Evolutionary conservation across 768 basidiomycete genomes (phyloP), one percentile per base, ranked within the genome.

Genomic region (Pleurotus tuber-regium): DNA sequence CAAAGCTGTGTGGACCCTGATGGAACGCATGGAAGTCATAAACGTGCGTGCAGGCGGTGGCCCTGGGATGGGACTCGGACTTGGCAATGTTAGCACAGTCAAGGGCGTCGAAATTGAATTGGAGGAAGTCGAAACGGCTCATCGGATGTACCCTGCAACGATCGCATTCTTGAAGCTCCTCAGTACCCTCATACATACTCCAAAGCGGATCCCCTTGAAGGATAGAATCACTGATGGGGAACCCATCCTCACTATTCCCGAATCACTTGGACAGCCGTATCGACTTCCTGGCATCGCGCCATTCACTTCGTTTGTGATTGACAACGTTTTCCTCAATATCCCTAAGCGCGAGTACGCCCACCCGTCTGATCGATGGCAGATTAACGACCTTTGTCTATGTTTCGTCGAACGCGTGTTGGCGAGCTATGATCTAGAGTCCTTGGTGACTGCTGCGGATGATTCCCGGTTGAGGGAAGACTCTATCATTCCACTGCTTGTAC

Each of bases 61-160:
- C 0, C 65, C 70, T 18, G 70, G 76, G 3, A 70, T 73, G 11
- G 72, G 75, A 12, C 60, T 71, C 21, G 66, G 75, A 36, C 61
- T 46, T 8, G 50, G 48, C 19, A 31, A 31, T 11, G 21, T 86
- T 5, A 73, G 80, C 3, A 74, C 84, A 18, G 78, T 79, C 9
- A 87, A 86, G 61, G 92, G 94, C 0, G 85, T 93, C 3, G 86
- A 95, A 56, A 79, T 88, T 4, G 92, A 96, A 63, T 69, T 98
- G 56, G 92, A 94, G 57, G 87, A 92, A 57, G 82, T 94, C 47
- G 96, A 98, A 67, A 73, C 89, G 11, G 75, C 78, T 3, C 82
- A 86, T 62, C 80, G 80, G 65, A 61, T 87, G 51, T 98, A 96
- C 66, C 93, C 95, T 0, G 80, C 91, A 6, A 96, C 95, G 0